Evolutionary conservation across 208 protist species (phyloP), one percentile per base, ranked within the genome.

Genomic region (Leishmania arabica): DNA sequence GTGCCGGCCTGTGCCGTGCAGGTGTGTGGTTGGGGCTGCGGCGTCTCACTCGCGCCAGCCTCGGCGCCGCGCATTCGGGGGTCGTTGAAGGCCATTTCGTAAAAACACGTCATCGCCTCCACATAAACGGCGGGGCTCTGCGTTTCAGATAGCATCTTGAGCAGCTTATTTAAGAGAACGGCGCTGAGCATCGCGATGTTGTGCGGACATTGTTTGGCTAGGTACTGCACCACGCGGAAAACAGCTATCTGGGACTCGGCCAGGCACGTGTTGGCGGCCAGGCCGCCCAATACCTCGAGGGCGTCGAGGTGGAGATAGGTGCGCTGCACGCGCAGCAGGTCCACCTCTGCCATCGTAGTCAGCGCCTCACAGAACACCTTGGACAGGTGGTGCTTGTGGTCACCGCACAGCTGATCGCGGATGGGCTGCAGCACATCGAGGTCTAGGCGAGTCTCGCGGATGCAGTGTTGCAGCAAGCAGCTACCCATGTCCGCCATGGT

Each of bases 51-150:
- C 8, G 66, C 65, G 13, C 45, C 70, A 6, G 56, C 40, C 21
- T 56, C 79, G 13, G 75, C 42, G 45, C 69, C 54, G 42, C 70
- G 68, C 31, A 58, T 53, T 76, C 85, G 89, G 7, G 89, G 89
- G 78, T 91, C 90, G 69, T 93, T 94, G 80, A 88, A 91, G 75
- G 89, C 84, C 40, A 96, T 49, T 77, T 95, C 91, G n/a, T 75
- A 84, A 83, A 96, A 91, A 77, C 90, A 92, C 42, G 91, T 84
- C 75, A 95, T 85, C 13, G 87, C 91, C 42, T 90, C 89, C 68
- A 88, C 84, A 49, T 89, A 87, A 62, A 88, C 90, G 74, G 86
- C 79, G 7, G 89, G 84, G 84, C 86, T 94, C 72, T 78, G 80
- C 13, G 86, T 82, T 24, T 71, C 79, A 21, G 70, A 77, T 8